Conservation (phyloP, 805 yeast species). For the Candida maris region DNA sequence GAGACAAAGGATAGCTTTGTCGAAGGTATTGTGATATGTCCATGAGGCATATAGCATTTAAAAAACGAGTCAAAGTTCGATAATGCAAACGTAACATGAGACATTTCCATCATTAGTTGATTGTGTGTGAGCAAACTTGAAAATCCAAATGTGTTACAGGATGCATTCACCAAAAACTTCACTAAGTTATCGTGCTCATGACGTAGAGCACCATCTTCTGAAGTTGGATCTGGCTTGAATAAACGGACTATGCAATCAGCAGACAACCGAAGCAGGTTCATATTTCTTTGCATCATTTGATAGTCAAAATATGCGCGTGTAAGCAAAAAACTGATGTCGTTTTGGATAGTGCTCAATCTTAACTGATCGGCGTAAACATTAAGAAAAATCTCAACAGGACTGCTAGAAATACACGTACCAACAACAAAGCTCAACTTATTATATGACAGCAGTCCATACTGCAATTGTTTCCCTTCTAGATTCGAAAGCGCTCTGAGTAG, state of each 20-base stretch:
- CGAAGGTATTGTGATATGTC: slow-evolving; percentile 40
- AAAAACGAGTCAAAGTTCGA: slow-evolving; percentile 16
- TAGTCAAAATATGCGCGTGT: slow-evolving; percentile 12
- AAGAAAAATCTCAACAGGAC: slow-evolving; percentile 5
- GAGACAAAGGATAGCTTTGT: slow-evolving; percentile 33
- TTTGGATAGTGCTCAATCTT: slow-evolving; percentile 13
- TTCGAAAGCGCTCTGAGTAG: slow-evolving; percentile 8
- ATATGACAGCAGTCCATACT: slow-evolving; percentile 7
- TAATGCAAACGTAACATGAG: slow-evolving; percentile 6
- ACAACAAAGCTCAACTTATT: slow-evolving; percentile 8
- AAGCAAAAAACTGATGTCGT: slow-evolving; percentile 9
- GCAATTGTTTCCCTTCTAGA: slow-evolving; percentile 4
- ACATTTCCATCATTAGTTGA: slow-evolving; percentile 16
- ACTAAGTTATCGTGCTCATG: neutral
- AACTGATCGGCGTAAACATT: slow-evolving; percentile 15
- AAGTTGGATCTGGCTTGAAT: neutral
- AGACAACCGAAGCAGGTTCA: neutral
- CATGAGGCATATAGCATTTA: slow-evolving; percentile 28
- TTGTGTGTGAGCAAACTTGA: slow-evolving; percentile 12
- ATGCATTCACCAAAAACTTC: slow-evolving; percentile 3
- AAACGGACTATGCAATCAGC: neutral
- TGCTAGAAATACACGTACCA: slow-evolving; percentile 1
- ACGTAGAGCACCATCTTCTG: neutral
- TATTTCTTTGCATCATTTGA: neutral
- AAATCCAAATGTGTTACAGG: slow-evolving; percentile 10